Evolutionary conservation across 2,329 filamentous ascomycete genomes (phyloP).

Genomic region (Pochonia chlamydosporia): DNA sequence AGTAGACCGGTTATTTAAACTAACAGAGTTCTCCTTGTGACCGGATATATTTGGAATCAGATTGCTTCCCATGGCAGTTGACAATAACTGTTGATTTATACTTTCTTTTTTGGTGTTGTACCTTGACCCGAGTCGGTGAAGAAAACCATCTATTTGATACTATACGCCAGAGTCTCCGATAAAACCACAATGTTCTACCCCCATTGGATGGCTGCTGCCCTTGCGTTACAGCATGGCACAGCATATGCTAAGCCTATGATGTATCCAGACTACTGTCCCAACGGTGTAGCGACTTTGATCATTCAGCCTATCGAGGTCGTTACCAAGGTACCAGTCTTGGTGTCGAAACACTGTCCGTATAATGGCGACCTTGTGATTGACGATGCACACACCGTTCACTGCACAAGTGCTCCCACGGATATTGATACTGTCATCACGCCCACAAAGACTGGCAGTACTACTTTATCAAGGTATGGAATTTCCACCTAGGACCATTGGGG

Average conservation of each 20-base stretch:
- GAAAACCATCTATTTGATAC: too few species aligned
- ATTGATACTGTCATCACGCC: conserved; percentile 3
- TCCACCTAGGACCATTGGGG: too few species aligned
- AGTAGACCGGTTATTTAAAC: too few species aligned
- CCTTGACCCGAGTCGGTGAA: too few species aligned
- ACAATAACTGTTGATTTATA: too few species aligned
- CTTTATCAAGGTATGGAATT: conserved; percentile 3
- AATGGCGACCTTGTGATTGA: conserved; percentile 2
- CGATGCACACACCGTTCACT: background rate
- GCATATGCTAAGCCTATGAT: conserved; percentile 2
- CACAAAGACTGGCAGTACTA: background rate
- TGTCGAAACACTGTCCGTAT: background rate
- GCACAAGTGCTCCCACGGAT: background rate
- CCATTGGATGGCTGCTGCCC: background rate
- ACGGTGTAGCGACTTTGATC: background rate
- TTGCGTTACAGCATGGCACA: background rate
- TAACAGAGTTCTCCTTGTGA: too few species aligned
- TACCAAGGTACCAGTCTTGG: conserved; percentile 3
- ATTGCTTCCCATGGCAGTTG: too few species aligned
- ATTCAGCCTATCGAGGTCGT: conserved; percentile 2
- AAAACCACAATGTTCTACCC: background rate
- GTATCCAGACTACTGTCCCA: background rate
- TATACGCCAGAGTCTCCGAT: too few species aligned
- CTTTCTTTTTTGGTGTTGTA: too few species aligned
- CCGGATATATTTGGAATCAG: too few species aligned